A percentile compares a stretch with the other conserved stretches of the same genome.
Conservation (phyloP, 495 filamentous ascomycete species). For the Pseudevernia furfuracea region DNA sequence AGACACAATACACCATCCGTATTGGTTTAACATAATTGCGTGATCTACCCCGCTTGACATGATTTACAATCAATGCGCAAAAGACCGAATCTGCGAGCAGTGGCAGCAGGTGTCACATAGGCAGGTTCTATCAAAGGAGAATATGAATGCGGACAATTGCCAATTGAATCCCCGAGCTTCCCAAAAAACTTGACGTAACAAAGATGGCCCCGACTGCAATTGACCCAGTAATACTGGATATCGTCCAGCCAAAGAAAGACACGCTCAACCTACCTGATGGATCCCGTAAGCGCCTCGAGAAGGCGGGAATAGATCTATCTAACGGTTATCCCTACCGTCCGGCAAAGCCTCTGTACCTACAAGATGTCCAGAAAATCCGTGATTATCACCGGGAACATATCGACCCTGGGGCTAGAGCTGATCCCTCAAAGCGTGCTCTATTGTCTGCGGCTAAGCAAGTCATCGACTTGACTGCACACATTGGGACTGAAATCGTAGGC, state of each 20-base stretch:
- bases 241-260: slow-evolving; percentile 49
- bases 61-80: slow-evolving; percentile 6
- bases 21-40: not conserved
- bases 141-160: not conserved
- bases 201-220: slow-evolving; percentile 46
- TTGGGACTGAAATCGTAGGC: slow-evolving; percentile 65
- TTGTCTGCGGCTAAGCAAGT: slow-evolving; percentile 59
- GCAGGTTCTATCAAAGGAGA: not conserved
- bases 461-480: slow-evolving; percentile 56
- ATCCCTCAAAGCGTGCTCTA: slow-evolving; percentile 58
- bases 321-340: slow-evolving; percentile 62
- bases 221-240: slow-evolving; percentile 33
- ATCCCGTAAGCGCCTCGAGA: slow-evolving; percentile 50
- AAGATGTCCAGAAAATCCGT: slow-evolving; percentile 59
- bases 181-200: not conserved
- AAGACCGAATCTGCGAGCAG: not conserved
- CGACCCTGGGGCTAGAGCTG: slow-evolving; percentile 57
- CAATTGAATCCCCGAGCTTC: not conserved
- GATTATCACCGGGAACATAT: slow-evolving; percentile 48
- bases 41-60: slow-evolving; percentile 10
- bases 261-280: slow-evolving; percentile 49
- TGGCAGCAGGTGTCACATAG: not conserved
- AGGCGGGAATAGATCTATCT: slow-evolving; percentile 56
- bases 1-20: not conserved
- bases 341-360: slow-evolving; percentile 53